These are phyloP conservation scores for Verticillium nonalfalfae DNA, from an alignment of 2,329 filamentous ascomycete genomes.

Conservation along the genomic window DNA sequence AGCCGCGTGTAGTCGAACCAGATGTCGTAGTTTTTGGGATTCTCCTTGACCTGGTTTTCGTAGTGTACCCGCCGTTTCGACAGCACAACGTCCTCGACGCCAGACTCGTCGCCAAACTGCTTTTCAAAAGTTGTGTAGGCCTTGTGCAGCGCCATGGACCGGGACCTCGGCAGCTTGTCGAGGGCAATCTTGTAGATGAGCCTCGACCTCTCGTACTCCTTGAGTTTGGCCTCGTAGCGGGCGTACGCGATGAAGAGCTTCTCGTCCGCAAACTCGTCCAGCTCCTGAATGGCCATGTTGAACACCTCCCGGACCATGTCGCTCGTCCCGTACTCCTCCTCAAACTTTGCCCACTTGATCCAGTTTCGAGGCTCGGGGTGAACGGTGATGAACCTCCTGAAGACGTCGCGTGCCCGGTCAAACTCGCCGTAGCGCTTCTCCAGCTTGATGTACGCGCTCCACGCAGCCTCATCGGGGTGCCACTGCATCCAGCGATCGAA, in stretches of 20 bases:
- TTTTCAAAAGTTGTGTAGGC: conserved; percentile 98
- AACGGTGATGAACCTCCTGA: conserved; percentile 82
- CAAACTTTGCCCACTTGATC: conserved; percentile 98
- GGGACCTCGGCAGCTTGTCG: conserved; percentile 83
- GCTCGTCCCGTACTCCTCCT: conserved; percentile 90
- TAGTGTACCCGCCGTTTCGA: conserved; percentile 90
- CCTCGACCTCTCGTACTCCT: conserved; percentile 87
- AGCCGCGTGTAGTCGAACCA: conserved; percentile 95
- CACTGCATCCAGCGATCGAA: conserved; percentile 99
- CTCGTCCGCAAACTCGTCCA: conserved; percentile 96
- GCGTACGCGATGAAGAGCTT: conserved; percentile 92
- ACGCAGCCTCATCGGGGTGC: conserved; percentile 94
- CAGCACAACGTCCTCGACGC: conserved; percentile 92
- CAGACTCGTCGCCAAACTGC: conserved; percentile 89
- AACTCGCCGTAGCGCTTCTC: conserved; percentile 94
- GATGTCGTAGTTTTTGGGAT: conserved; percentile 91
- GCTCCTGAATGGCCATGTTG: conserved; percentile 76
- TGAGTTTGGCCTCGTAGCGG: conserved; percentile 88
- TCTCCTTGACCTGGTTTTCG: conserved; percentile 89
- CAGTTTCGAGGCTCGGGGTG: conserved; percentile 94
- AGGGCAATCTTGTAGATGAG: conserved; percentile 97
- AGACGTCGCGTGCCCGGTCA: conserved; percentile 84
- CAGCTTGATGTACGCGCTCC: conserved; percentile 93
- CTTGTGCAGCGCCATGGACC: conserved; percentile 79
- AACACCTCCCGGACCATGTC: conserved; percentile 91